A percentile compares a stretch with the other conserved stretches of the same genome.
Conservation (phyloP, 108 stramenopile genomes). For the Stephanodiscus triporus region DNA sequence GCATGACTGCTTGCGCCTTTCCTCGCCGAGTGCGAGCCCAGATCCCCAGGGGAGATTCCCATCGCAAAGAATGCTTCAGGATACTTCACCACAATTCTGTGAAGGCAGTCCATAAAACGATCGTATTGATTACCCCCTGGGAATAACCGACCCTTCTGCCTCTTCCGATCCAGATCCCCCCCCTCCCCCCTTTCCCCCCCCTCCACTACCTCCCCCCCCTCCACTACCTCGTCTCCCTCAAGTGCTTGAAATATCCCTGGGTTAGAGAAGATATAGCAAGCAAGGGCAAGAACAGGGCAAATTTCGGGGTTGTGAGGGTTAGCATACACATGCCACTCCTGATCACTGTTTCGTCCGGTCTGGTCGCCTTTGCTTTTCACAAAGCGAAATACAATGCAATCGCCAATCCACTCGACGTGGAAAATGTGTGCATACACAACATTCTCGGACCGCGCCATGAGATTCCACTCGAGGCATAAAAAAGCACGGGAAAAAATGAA, state of each 20-base stretch:
- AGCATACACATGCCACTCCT: too few relatives aligned
- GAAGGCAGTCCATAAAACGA: neutral
- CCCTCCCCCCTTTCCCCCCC: too few relatives aligned
- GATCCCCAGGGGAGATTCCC: constrained; percentile 6
- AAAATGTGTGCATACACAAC: constrained; percentile 8
- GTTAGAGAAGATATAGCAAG: too few relatives aligned
- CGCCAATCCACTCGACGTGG: neutral
- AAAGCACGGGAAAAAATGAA: too few relatives aligned
- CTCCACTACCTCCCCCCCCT: too few relatives aligned
- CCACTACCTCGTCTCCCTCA: too few relatives aligned
- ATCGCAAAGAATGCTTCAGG: neutral
- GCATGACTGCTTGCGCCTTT: constrained; percentile 7
- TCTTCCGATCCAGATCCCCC: too few relatives aligned
- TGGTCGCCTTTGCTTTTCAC: constrained; percentile 15
- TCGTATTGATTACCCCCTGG: constrained; percentile 9
- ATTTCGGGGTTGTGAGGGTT: too few relatives aligned
- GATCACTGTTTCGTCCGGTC: too few relatives aligned
- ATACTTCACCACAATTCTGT: neutral
- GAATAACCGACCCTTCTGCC: neutral
- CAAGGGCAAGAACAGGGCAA: too few relatives aligned
- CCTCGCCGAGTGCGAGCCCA: constrained; percentile 5
- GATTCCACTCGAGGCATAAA: too few relatives aligned
- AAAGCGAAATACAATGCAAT: constrained; percentile 15
- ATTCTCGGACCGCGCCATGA: constrained; percentile 17
- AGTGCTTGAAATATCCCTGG: too few relatives aligned